Evolutionary conservation across 345 rosid genomes (phyloP).

Genomic region (Odontarrhena argentea): DNA sequence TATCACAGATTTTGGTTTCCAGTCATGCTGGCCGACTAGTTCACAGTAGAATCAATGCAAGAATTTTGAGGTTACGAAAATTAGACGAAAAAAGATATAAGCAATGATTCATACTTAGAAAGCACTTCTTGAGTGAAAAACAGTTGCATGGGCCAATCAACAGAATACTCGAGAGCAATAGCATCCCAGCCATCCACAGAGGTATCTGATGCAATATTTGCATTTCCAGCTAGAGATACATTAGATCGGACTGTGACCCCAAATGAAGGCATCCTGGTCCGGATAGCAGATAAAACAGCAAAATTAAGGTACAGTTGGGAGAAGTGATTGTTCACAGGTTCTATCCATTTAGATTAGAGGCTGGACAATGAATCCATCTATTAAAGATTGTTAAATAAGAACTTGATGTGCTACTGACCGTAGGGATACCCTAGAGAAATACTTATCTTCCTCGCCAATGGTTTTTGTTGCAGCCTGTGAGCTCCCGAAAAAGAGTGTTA

Average conservation of each 20-base stretch:
- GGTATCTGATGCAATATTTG: slow-evolving; percentile 53
- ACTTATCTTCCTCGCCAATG: slow-evolving; percentile 87
- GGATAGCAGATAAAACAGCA: slow-evolving; percentile 23
- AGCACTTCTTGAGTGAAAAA: slow-evolving; percentile 95
- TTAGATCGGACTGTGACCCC: slow-evolving; percentile 71
- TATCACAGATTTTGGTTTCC: slow-evolving; percentile 1
- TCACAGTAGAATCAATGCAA: slow-evolving; percentile 8
- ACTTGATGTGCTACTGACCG: slow-evolving; percentile 52
- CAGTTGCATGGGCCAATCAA: slow-evolving; percentile 94
- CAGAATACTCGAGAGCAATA: slow-evolving; percentile 84
- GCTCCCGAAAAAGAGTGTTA: slow-evolving; percentile 29
- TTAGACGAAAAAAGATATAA: neutral
- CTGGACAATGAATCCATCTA: slow-evolving; percentile 2
- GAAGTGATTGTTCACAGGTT: slow-evolving; percentile 27
- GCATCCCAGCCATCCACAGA: slow-evolving; percentile 94
- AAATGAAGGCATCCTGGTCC: slow-evolving; percentile 78
- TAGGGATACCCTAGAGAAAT: slow-evolving; percentile 80
- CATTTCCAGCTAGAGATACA: slow-evolving; percentile 48
- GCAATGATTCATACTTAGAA: slow-evolving; percentile 65
- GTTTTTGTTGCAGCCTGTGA: slow-evolving; percentile 95
- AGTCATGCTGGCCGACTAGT: slow-evolving; percentile 23
- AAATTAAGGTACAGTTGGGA: slow-evolving; percentile 13
- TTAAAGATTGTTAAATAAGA: neutral
- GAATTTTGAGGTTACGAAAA: neutral
- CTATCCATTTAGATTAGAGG: slow-evolving; percentile 21